Evolutionary conservation across 179 eudicot genomes (phyloP), one percentile per base, ranked within the genome.

Genomic region (Vitellaria paradoxa): DNA sequence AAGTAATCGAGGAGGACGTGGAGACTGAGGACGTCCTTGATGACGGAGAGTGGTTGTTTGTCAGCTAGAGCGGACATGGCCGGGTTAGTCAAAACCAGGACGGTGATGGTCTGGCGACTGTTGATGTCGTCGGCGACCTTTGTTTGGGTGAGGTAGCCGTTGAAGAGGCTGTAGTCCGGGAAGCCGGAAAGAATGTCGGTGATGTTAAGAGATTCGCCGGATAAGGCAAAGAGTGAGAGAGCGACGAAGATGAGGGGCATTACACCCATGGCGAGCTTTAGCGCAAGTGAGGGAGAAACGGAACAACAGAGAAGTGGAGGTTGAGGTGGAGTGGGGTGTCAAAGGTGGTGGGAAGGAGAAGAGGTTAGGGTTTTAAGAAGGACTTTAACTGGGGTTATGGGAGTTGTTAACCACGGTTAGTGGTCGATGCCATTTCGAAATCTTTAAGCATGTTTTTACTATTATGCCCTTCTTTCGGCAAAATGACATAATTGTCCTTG

Each of bases 121-220:
- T 93, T 90, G 89, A 93, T 93, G 20, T 93, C 98, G 73, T 91
- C 93, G 79, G 87, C 90, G 80, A 92, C 93, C 49, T 86, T 88
- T 0, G 98, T 93, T 40, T 79, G 86, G 50, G 91, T 47, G 37
- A 93, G 90, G 82, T 83, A 85, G 69, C 14, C 70, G 83, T 83
- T 89, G 88, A 89, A 93, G 9, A 77, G 73, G 76, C 80, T 73
- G 80, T 88, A 84, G 21, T 88, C 88, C 0, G 93, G 89, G 62
- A 76, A 83, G 14, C 52, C 56, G 14, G 85, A 70, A 59, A 93
- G 88, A 37, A 93, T 87, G 0, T 84, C 84, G 42, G 97, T 90
- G 73, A 93, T 90, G 86, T 93, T 93, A 86, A 87, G 89, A 6
- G 89, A 85, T n/a, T 55, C 10, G 56, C 76, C 21, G 77, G 77